Evolutionary conservation across 2,329 filamentous ascomycete species (phyloP).

Genomic region (Diaporthe humulicola): DNA sequence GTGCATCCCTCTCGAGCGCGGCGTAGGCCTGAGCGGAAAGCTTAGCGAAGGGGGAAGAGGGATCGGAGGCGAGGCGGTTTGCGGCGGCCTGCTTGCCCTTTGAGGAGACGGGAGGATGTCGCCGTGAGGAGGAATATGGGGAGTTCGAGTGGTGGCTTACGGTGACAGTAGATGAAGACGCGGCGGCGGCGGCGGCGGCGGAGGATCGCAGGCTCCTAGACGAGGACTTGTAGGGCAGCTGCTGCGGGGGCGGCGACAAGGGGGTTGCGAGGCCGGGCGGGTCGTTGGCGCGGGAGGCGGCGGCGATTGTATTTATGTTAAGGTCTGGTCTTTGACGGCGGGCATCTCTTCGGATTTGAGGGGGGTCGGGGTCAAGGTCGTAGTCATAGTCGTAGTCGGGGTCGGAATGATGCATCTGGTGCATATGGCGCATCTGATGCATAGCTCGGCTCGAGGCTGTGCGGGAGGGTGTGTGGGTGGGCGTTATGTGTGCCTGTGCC

Average conservation of each 20-base stretch:
- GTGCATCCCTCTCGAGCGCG: conserved; percentile 36
- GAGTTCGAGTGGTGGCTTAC: conserved; percentile 41
- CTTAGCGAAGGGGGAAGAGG: conserved; percentile 20
- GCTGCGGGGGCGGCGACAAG: conserved; percentile 34
- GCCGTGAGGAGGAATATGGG: conserved; percentile 38
- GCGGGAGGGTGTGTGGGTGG: background rate
- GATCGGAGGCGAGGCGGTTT: conserved; percentile 14
- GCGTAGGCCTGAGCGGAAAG: conserved; percentile 25
- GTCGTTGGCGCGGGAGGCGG: conserved; percentile 24
- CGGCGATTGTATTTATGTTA: conserved; percentile 50
- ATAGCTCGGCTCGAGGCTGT: conserved; percentile 3
- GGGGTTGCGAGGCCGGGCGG: conserved; percentile 32
- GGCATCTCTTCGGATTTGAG: conserved; percentile 16
- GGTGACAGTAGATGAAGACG: conserved; percentile 12
- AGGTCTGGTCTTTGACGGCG: conserved; percentile 53
- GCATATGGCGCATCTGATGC: conserved; percentile 30
- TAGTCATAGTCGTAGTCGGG: conserved; percentile 22
- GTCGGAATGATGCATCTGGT: conserved; percentile 30
- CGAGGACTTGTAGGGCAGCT: conserved; percentile 39
- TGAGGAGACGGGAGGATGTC: conserved; percentile 45
- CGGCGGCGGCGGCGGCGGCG: conserved; percentile 39
- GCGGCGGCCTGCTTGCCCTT: conserved; percentile 50
- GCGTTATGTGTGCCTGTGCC: background rate
- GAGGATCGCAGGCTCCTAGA: conserved; percentile 35
- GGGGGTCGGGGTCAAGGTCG: conserved; percentile 14